Evolutionary conservation across 2,329 filamentous ascomycete genomes (phyloP).

Genomic region (Cercospora sp.): DNA sequence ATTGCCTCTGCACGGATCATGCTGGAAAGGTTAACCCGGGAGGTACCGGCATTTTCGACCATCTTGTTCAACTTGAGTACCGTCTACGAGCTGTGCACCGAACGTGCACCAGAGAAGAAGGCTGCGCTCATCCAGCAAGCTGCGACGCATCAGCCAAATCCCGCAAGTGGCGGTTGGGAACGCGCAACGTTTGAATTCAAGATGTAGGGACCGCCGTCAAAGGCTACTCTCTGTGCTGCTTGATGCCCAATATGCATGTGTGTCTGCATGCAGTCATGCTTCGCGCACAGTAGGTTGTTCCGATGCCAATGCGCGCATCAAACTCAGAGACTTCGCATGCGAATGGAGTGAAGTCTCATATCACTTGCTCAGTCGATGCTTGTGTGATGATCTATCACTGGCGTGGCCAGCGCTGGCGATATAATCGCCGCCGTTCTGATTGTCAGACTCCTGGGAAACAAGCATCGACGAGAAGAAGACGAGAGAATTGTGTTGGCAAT

Average conservation of each 20-base stretch:
- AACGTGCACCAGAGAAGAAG: slow-evolving; percentile 71
- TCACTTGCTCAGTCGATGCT: not conserved
- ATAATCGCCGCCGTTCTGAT: not conserved
- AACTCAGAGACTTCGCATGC: not conserved
- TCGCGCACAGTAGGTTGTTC: not conserved
- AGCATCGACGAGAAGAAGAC: not conserved
- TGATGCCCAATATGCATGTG: not conserved
- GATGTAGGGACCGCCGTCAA: slow-evolving; percentile 22
- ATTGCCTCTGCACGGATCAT: slow-evolving; percentile 69
- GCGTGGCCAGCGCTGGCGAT: not conserved
- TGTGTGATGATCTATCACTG: not conserved
- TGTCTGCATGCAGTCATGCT: not conserved
- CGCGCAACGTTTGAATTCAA: slow-evolving; percentile 36
- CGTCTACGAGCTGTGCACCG: slow-evolving; percentile 87
- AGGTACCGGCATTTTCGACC: slow-evolving; percentile 69
- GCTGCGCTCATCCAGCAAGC: slow-evolving; percentile 57
- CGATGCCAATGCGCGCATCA: not conserved
- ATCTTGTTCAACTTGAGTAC: slow-evolving; percentile 88
- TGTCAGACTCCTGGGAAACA: not conserved
- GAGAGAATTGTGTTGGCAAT: not conserved
- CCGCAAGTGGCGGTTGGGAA: slow-evolving; percentile 37
- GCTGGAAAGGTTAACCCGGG: slow-evolving; percentile 65
- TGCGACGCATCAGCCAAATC: slow-evolving; percentile 24
- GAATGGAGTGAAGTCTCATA: not conserved
- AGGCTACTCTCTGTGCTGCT: not conserved